Evolutionary conservation across 768 basidiomycete species (phyloP).

Genomic region (Crassisporium funariophilum): DNA sequence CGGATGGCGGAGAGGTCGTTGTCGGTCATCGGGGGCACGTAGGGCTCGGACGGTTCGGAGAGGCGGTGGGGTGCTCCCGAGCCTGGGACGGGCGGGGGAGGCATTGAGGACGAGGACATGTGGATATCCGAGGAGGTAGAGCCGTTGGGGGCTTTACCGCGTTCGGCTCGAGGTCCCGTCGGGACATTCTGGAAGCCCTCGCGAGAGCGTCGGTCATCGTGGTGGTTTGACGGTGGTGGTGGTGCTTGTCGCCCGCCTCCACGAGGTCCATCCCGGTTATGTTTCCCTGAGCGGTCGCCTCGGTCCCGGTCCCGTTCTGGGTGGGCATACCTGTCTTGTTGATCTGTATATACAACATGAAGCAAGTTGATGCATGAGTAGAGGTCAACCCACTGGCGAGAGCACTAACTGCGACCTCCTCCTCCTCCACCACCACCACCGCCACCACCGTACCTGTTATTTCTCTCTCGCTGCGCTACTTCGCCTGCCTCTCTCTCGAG

Average conservation of each 20-base stretch:
- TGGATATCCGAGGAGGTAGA: constrained; percentile 30
- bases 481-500: constrained; percentile 80
- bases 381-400: constrained; percentile 20
- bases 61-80: constrained; percentile 27
- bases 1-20: constrained; percentile 82
- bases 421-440: constrained; percentile 47
- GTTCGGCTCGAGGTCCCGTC: constrained; percentile 81
- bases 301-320: constrained; percentile 39
- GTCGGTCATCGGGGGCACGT: constrained; percentile 72
- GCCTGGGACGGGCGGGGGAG: constrained; percentile 48
- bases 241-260: constrained; percentile 42
- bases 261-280: constrained; percentile 43
- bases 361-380: constrained; percentile 14
- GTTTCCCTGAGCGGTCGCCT: constrained; percentile 40
- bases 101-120: constrained; percentile 48
- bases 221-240: constrained; percentile 23
- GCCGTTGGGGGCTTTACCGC: constrained; percentile 46
- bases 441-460: constrained; percentile 42
- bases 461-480: constrained; percentile 52
- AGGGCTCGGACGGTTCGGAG: constrained; percentile 38
- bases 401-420: constrained; percentile 41
- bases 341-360: constrained; percentile 37
- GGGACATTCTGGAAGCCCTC: constrained; percentile 70
- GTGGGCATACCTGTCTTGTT: constrained; percentile 55
- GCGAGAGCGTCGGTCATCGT: constrained; percentile 37